Conservation (phyloP, 805 yeast genomes). For the Clavispora carvajalis region DNA sequence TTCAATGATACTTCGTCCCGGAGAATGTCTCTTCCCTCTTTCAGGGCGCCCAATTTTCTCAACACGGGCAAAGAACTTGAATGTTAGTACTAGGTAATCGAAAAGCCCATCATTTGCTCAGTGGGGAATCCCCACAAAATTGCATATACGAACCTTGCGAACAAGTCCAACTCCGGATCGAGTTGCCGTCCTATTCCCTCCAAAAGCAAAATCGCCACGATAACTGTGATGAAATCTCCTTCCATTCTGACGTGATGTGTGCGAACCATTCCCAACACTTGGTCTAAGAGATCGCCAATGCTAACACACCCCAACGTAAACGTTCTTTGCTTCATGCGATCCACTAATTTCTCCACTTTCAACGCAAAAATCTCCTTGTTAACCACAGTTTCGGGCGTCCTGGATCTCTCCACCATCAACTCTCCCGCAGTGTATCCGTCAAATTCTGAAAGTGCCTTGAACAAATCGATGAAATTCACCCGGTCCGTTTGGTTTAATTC, state of each 20-base stretch:
- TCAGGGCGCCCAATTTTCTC: slow-evolving; percentile 68
- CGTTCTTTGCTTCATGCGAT: slow-evolving; percentile 76
- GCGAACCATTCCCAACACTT: slow-evolving; percentile 86
- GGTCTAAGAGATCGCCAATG: slow-evolving; percentile 85
- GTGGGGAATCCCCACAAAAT: slow-evolving; percentile 38
- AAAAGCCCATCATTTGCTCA: slow-evolving; percentile 18
- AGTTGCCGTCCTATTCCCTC: slow-evolving; percentile 96
- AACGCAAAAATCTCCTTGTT: slow-evolving; percentile 81
- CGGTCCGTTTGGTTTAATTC: slow-evolving; percentile 76
- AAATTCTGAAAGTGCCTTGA: slow-evolving; percentile 82
- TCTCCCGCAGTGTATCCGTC: slow-evolving; percentile 96
- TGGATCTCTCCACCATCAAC: slow-evolving; percentile 88
- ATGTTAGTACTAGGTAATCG: slow-evolving; percentile 10
- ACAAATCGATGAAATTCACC: slow-evolving; percentile 80
- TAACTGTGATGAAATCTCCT: slow-evolving; percentile 91
- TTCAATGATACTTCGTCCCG: slow-evolving; percentile 57
- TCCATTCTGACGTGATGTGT: slow-evolving; percentile 96
- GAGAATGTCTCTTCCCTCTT: slow-evolving; percentile 58
- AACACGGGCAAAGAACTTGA: slow-evolving; percentile 77
- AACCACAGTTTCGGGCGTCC: slow-evolving; percentile 89
- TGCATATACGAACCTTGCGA: slow-evolving; percentile 85
- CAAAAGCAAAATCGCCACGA: slow-evolving; percentile 83
- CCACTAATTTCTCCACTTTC: slow-evolving; percentile 80
- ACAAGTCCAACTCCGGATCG: slow-evolving; percentile 88
- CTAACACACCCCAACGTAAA: slow-evolving; percentile 89